Conservation (phyloP, 1,284 basidiomycete genomes). For the Sanguinoderma infundibulare region DNA sequence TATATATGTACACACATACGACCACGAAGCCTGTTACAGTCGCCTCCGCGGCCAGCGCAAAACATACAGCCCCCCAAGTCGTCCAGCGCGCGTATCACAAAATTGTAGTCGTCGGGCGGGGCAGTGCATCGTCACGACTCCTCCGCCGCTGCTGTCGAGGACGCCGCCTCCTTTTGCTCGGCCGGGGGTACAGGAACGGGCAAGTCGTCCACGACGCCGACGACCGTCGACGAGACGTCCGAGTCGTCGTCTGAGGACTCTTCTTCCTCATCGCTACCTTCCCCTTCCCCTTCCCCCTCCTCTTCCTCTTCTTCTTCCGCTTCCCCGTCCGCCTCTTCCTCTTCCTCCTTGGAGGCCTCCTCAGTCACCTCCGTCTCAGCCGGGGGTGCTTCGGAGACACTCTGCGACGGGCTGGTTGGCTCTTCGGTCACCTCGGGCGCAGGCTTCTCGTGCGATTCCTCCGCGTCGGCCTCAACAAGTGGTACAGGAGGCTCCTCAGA, state of each 20-base stretch:
- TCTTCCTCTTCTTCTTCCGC: constrained; percentile 1
- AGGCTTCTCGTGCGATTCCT: not conserved
- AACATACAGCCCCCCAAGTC: not conserved
- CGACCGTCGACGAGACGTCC: not conserved
- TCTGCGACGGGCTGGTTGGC: not conserved
- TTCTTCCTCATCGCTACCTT: not conserved
- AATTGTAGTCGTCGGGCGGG: not conserved
- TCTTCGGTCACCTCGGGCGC: not conserved
- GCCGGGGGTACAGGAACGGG: not conserved
- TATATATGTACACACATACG: constrained; percentile 2
- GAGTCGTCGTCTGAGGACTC: not conserved
- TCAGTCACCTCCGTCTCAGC: not conserved
- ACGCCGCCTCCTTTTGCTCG: constrained; percentile 1
- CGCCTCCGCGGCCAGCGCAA: constrained; percentile 1
- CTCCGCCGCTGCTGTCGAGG: not conserved
- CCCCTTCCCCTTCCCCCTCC: constrained; percentile 5
- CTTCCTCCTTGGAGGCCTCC: not conserved
- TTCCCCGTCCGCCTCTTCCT: not conserved
- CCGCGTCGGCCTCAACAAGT: not conserved
- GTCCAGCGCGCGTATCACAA: not conserved
- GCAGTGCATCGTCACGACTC: constrained; percentile 1
- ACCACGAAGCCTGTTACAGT: not conserved
- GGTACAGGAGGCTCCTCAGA: not conserved
- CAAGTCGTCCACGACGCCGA: not conserved
- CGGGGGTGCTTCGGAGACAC: not conserved